Base-by-base conservation (phyloP, 2,329 filamentous ascomycete genomes). In the Coniochaeta sp. region DNA sequence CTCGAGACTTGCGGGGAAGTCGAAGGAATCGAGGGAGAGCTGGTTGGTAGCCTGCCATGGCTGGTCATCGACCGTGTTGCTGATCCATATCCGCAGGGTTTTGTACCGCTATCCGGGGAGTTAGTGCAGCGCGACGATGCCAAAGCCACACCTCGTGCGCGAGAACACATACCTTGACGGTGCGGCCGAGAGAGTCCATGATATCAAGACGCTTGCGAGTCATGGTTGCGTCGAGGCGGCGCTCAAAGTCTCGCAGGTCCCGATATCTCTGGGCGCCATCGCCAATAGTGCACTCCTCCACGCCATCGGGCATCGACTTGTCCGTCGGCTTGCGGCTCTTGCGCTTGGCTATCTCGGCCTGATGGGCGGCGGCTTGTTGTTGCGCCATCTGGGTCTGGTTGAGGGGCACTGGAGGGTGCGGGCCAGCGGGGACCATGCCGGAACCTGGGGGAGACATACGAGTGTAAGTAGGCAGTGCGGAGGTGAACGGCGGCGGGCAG, bases 141-240 rank as follows among this genome's bases (percentile, higher is more conserved):
- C 38, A 24, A 26, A 13, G 33, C 16, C 45, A 30, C 45, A 18
- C 3, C n/a, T 1, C 10, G 9, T n/a, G 30, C 8, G n/a, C 2
- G n/a, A 31, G 45, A 10, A 3, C 28, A 42, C 67, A 49, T 66
- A 84, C 81, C 77, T 89, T 94, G 54, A 83, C 76, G 55, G 85
- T 86, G 57, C 86, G 82, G 65, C 82, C 87, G 51, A 89, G 81
- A 40, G 83, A 85, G 65, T 97, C 92, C 56, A 89, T 82, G 56
- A 96, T 86, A 65, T 99, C 94, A 55, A 99, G 73, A 55, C 91
- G 81, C 75, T 99, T 99, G 64, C 92, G 85, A 67, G 94, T 91
- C 78, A 96, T 95, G 16, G 89, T 88, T 35, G 92, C 89, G 73
- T 99, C 94, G 52, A 99, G 76, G 51, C 85, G 82, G 63, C 89